phyloP scores from a whole-genome alignment of 306 rosid species.

The Arachis stenosperma region DNA sequence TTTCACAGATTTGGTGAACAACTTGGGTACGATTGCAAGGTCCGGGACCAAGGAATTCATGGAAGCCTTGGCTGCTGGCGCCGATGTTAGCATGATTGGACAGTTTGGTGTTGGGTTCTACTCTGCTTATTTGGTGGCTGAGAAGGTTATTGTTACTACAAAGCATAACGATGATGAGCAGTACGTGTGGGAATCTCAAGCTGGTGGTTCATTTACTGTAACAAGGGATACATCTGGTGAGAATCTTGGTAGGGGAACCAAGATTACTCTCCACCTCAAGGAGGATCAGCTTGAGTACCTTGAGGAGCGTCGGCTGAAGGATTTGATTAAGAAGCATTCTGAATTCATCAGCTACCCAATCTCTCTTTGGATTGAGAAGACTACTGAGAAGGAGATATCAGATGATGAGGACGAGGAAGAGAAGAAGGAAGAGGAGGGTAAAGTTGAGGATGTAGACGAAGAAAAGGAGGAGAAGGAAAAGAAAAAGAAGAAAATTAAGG shows the following conservation, averaged over 20 bases:
- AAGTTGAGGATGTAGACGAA: constrained; percentile 88
- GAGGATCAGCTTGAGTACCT: constrained; percentile 96
- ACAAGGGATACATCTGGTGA: constrained; percentile 86
- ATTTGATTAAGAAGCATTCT: constrained; percentile 90
- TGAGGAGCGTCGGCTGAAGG: constrained; percentile 89
- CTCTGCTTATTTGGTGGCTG: constrained; percentile 90
- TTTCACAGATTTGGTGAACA: constrained; percentile 86
- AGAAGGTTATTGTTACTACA: constrained; percentile 80
- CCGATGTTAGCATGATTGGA: constrained; percentile 98
- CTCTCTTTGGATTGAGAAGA: constrained; percentile 92
- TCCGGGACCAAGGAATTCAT: constrained; percentile 97
- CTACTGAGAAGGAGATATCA: constrained; percentile 89
- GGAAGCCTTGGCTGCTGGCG: constrained; percentile 99
- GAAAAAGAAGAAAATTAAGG: constrained; percentile 89
- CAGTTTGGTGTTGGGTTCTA: constrained; percentile 99
- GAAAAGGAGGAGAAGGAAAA: constrained; percentile 89
- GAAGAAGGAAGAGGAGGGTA: constrained; percentile 90
- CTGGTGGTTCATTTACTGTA: constrained; percentile 92
- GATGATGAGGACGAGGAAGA: constrained; percentile 95
- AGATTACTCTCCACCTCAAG: constrained; percentile 76
- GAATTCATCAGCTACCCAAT: constrained; percentile 98
- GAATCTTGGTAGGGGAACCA: constrained; percentile 84
- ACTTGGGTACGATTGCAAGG: constrained; percentile 95
- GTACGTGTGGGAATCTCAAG: constrained; percentile 95
- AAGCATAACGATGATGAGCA: constrained; percentile 98